Conservation (phyloP, 495 filamentous ascomycete genomes). For the Daldinia decipiens region DNA sequence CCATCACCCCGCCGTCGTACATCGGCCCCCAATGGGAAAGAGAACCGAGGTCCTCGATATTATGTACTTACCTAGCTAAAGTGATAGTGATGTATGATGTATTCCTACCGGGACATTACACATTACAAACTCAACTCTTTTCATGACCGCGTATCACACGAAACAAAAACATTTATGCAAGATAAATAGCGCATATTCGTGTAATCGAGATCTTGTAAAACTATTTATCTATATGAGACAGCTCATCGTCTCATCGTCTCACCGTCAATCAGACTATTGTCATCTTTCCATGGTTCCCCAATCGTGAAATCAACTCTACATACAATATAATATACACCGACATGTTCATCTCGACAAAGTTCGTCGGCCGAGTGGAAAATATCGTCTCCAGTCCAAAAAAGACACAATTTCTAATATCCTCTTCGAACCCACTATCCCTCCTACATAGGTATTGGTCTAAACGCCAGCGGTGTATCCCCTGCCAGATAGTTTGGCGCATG, state of each 20-base stretch:
- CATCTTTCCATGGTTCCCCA: constrained; percentile 2
- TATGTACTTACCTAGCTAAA: not conserved
- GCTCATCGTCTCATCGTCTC: not conserved
- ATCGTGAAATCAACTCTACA: not conserved
- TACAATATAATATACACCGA: constrained; percentile 7
- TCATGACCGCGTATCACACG: constrained; percentile 19
- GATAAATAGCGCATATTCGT: constrained; percentile 16
- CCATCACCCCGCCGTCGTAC: constrained; percentile 36
- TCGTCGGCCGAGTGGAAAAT: not conserved
- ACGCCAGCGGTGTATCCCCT: constrained; percentile 12
- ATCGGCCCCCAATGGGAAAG: constrained; percentile 3
- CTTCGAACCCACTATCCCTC: constrained; percentile 1
- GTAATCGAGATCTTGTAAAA: constrained; percentile 2
- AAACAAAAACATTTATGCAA: constrained; percentile 35
- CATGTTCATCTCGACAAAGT: not conserved
- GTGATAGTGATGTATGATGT: not conserved
- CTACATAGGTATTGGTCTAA: not conserved
- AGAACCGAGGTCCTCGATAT: constrained; percentile 13
- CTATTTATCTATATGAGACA: constrained; percentile 23
- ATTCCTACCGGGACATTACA: not conserved
- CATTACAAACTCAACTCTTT: not conserved
- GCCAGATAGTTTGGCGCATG: constrained; percentile 20
- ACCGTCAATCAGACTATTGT: not conserved
- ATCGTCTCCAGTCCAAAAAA: constrained; percentile 1
- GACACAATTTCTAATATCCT: not conserved